Evolutionary conservation across 192 early-diverging fungal species (phyloP).

Genomic region (Coemansia sp.): DNA sequence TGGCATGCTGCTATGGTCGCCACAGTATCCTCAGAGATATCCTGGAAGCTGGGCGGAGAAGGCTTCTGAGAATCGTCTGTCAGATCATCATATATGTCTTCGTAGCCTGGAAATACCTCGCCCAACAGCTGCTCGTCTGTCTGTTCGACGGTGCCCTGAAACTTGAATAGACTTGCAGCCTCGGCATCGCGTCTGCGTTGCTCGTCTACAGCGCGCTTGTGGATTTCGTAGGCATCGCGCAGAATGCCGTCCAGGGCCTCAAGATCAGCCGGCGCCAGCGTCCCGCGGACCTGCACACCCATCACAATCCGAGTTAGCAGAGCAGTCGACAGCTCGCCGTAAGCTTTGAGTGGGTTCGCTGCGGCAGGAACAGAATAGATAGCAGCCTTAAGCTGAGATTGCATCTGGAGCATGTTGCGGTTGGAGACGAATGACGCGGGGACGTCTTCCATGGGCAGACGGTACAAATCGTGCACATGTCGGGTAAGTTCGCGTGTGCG

Average conservation of each 20-base stretch:
- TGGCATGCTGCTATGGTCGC: constrained; percentile 53
- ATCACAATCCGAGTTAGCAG: constrained; percentile 22
- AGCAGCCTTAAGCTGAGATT: constrained; percentile 35
- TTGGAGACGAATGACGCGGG: constrained; percentile 2
- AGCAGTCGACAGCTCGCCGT: constrained; percentile 29
- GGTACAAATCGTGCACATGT: constrained; percentile 16
- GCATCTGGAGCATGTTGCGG: constrained; percentile 1
- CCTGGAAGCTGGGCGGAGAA: constrained; percentile 40
- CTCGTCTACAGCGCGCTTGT: constrained; percentile 34
- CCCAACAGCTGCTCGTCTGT: constrained; percentile 69
- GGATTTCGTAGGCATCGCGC: constrained; percentile 39
- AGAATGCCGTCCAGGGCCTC: constrained; percentile 28
- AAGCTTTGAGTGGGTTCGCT: constrained; percentile 13
- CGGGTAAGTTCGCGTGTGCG: constrained; percentile 9
- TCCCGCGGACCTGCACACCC: constrained; percentile 39
- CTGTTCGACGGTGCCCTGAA: constrained; percentile 49
- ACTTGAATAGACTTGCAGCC: constrained; percentile 39
- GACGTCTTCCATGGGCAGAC: constrained; percentile 21
- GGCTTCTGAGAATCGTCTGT: constrained; percentile 31
- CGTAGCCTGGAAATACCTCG: constrained; percentile 84
- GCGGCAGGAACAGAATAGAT: constrained; percentile 21
- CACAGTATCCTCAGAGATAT: constrained; percentile 54
- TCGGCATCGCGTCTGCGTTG: constrained; percentile 30
- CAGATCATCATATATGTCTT: constrained; percentile 58
- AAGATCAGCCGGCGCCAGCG: constrained; percentile 18